Conservation (phyloP, 345 rosid genomes). For the Murraya koenigii region DNA sequence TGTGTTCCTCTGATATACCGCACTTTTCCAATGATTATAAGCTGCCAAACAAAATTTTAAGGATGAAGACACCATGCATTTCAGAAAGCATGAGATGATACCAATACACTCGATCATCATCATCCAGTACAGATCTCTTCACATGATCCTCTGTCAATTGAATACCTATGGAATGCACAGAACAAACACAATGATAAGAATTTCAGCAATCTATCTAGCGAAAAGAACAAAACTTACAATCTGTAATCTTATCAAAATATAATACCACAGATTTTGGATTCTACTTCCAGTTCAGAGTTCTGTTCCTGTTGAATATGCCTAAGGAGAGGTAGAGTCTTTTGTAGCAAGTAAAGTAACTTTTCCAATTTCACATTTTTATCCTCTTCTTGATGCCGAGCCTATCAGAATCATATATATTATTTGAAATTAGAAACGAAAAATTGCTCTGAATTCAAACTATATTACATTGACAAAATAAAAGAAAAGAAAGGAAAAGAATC, state of each 20-base stretch:
- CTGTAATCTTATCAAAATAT: neutral
- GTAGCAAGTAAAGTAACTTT: conserved; percentile 39
- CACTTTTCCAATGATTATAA: neutral
- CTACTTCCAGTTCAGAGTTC: conserved; percentile 36
- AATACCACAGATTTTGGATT: conserved; percentile 38
- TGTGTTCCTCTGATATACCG: neutral
- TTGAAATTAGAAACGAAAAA: conserved; percentile 11
- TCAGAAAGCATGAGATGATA: conserved; percentile 27
- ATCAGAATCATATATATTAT: conserved; percentile 15
- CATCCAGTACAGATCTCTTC: conserved; percentile 28
- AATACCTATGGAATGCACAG: conserved; percentile 26
- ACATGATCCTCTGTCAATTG: conserved; percentile 36
- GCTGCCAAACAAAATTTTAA: neutral
- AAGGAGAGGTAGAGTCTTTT: conserved; percentile 45
- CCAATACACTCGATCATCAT: conserved; percentile 56
- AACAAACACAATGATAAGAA: conserved; percentile 13
- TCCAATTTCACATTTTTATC: conserved; percentile 32
- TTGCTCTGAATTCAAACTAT: neutral
- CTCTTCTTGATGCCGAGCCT: conserved; percentile 31
- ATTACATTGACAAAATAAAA: neutral
- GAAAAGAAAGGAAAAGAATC: conserved; percentile 4
- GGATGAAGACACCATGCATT: neutral
- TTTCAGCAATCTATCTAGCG: neutral
- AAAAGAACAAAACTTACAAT: conserved; percentile 7
- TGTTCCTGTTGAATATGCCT: conserved; percentile 47